Evolutionary conservation across 164 flowering plant genomes (phyloP).

Genomic region (Amborella trichopoda): DNA sequence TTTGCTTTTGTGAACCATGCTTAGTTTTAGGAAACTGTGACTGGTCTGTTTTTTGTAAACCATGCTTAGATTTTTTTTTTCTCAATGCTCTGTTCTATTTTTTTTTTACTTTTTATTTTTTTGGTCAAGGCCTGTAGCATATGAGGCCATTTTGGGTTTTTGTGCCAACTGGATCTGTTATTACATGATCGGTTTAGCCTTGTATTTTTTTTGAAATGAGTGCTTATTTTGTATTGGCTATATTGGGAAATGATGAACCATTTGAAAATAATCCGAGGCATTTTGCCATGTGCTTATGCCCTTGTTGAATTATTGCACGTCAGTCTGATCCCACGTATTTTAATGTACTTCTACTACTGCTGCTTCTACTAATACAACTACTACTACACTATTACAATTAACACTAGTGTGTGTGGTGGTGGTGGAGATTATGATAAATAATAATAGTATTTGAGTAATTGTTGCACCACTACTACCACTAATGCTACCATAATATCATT

Average conservation of each 20-base stretch:
- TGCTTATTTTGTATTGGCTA: neutral
- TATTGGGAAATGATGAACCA: constrained; percentile 17
- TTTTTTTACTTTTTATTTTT: too few relatives aligned
- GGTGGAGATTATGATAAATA: neutral
- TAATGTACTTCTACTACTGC: neutral
- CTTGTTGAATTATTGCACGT: constrained; percentile 22
- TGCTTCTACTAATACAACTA: neutral
- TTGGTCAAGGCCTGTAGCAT: neutral
- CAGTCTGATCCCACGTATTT: constrained; percentile 24
- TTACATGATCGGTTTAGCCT: neutral
- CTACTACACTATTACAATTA: neutral
- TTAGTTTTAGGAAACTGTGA: too few relatives aligned
- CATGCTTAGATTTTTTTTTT: too few relatives aligned
- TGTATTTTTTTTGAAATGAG: neutral
- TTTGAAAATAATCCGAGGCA: constrained; percentile 4
- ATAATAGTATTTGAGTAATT: neutral
- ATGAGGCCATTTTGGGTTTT: neutral
- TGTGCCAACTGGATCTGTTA: neutral
- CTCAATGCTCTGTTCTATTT: too few relatives aligned
- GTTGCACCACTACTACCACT: too few relatives aligned
- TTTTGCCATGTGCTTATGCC: constrained; percentile 6
- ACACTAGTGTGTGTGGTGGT: neutral
- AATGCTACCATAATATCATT: too few relatives aligned
- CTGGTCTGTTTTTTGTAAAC: too few relatives aligned
- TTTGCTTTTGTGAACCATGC: too few relatives aligned